Base-by-base conservation (phyloP, 768 basidiomycete genomes). In the Cubamyces sp. region DNA sequence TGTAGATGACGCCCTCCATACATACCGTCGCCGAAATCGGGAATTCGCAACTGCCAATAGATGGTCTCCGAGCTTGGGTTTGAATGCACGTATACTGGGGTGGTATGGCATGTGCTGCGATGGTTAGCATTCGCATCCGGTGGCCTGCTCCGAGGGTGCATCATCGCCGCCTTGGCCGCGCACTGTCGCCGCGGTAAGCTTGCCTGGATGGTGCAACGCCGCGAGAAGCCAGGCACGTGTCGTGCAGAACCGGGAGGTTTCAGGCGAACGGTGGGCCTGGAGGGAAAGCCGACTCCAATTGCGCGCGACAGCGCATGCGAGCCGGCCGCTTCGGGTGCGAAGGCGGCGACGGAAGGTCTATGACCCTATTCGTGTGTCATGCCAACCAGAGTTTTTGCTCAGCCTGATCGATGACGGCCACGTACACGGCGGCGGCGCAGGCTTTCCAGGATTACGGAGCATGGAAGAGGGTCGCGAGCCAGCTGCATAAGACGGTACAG, bases 321-420 rank as follows among this genome's bases (percentile, higher is more conserved):
- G 39, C 40, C 61, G 54, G 61, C 42, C 42, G 55, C 18, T 43
- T 58, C 62, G 56, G 51, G 61, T 50, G 55, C 61, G 57, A 57
- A 53, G 57, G 46, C 56, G 40, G 40, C 46, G 50, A 57, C 43
- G 54, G 54, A 45, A 50, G 52, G 49, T 23, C 48, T 49, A 34
- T 23, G 42, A 28, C 51, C 51, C 41, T 43, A 56, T 37, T 23
- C 23, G 23, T 54, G 56, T 50, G 57, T 57, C 56, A 63, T 58
- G 62, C 62, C 62, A 63, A 58, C 56, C 47, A 62, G 25, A 53
- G 56, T 48, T 57, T 16, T 62, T 8, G 55, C 15, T 62, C 15
- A 21, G 34, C 52, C 50, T 21, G 26, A 47, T 57, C 61, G 41
- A 28, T 23, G 41, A 42, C 12, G n/a, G 15, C 43, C n/a, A n/a